Base-by-base conservation (phyloP, 2,329 filamentous ascomycete species). In the Colletotrichum musae region DNA sequence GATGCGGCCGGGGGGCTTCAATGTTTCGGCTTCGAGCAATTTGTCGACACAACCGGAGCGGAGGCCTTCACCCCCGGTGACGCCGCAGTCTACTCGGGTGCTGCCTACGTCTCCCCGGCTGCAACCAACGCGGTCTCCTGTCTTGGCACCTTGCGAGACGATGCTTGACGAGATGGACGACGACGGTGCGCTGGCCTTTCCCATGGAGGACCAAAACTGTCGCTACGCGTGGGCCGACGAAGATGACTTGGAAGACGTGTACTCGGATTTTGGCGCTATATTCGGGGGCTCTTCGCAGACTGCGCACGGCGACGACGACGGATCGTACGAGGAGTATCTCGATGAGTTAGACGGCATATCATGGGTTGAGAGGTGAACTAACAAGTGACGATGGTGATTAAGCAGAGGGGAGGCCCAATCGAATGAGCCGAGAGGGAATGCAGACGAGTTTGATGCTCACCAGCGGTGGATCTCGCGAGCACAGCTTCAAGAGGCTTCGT, bases 341-440 rank as follows among this genome's bases (percentile, higher is more conserved):
- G 86, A 88, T 72, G 86, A 88, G 69, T 74, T 88, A 69, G 87
- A 88, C 70, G 86, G 86, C 10, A 87, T 88, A 69, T 83, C 84
- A 6, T 87, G 85, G 80, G 77, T 79, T 13, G 71, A 51, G 26
- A 60, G 62, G 26, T 70, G 51, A 52, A 41, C 32, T n/a, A 21
- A 16, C 13, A 18, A 18, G 16, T 13, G 21, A 50, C 9, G 10
- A 12, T 18, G 45, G 18, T 7, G 45, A 7, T 47, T 16, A 12
- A 47, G 5, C 15, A 16, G 10, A 47, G 13, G 24, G 18, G 47
- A 50, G 18, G 13, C 18, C n/a, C n/a, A 0, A 13, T 24, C 10
- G 47, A 48, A 16, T 9, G 41, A n/a, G 15, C 41, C 5, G 13
- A n/a, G 41, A n/a, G 32, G 32, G 32, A 6, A 32, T 32, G 28